A percentile compares a stretch with the other conserved stretches of the same genome.
Conservation (phyloP, 164 flowering plant species). For the Paratinospora sagittata region DNA sequence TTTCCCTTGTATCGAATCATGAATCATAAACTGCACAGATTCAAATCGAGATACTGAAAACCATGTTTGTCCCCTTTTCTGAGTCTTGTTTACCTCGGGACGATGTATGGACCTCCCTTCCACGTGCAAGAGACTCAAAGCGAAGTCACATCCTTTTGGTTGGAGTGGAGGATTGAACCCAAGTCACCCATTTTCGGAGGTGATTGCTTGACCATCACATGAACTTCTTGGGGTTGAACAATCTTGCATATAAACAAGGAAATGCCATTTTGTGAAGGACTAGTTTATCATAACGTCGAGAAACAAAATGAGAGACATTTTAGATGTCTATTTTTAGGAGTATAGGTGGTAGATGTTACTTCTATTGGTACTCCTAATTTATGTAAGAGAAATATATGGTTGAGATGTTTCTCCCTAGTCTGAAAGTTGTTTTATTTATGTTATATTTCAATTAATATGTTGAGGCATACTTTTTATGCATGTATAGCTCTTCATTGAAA, state of each 20-base stretch:
- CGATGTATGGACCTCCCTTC: neutral
- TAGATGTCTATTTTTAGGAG: no score
- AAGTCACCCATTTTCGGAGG: neutral
- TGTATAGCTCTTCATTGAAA: no score
- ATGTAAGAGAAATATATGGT: neutral
- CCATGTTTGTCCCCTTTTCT: no score
- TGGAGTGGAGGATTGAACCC: neutral
- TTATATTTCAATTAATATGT: no score
- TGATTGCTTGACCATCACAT: neutral
- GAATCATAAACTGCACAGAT: no score
- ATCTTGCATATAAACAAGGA: neutral
- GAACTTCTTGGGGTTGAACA: neutral
- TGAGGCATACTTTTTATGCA: neutral
- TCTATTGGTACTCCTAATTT: neutral
- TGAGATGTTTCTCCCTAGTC: neutral
- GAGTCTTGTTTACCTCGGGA: no score
- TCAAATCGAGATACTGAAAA: no score
- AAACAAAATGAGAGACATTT: no score
- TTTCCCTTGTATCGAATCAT: no score
- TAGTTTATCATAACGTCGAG: neutral
- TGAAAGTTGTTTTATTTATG: no score
- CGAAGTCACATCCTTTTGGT: neutral
- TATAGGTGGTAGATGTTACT: no score
- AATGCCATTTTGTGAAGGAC: neutral
- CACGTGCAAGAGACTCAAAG: neutral